Conservation (phyloP, 257 asterid genomes). For the Ballota nigra region DNA sequence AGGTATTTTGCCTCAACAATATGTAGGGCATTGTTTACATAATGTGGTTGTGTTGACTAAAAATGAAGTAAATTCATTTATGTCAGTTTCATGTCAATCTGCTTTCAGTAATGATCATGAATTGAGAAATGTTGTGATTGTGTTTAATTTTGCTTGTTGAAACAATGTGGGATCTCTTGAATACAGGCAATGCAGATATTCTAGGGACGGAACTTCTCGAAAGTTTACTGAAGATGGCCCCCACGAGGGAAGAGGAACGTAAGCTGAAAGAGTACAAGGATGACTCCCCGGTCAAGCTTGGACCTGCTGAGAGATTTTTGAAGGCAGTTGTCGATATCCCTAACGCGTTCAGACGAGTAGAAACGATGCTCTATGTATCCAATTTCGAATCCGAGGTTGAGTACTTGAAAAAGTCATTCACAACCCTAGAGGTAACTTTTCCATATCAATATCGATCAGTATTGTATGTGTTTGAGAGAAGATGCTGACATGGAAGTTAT, state of each 20-base stretch:
- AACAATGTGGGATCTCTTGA: neutral
- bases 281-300: constrained; percentile 73
- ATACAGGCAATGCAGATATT: constrained; percentile 71
- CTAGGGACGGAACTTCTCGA: constrained; percentile 91
- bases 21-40: neutral
- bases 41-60: neutral
- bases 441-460: neutral
- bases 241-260: constrained; percentile 86
- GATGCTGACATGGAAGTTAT: neutral
- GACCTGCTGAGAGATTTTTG: constrained; percentile 84
- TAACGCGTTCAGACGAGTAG: constrained; percentile 82
- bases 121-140: neutral
- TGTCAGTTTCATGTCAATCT: neutral
- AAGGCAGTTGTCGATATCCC: constrained; percentile 83
- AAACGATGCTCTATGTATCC: constrained; percentile 72
- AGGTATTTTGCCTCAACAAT: constrained; percentile 46
- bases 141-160: neutral
- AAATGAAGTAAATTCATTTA: neutral
- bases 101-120: neutral
- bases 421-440: constrained; percentile 79
- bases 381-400: constrained; percentile 83
- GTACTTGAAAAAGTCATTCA: constrained; percentile 78
- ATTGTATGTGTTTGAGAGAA: neutral
- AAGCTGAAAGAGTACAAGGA: constrained; percentile 71
- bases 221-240: constrained; percentile 93